Evolutionary conservation across 306 rosid genomes (phyloP).

Genomic region (Cucurbita maxima): DNA sequence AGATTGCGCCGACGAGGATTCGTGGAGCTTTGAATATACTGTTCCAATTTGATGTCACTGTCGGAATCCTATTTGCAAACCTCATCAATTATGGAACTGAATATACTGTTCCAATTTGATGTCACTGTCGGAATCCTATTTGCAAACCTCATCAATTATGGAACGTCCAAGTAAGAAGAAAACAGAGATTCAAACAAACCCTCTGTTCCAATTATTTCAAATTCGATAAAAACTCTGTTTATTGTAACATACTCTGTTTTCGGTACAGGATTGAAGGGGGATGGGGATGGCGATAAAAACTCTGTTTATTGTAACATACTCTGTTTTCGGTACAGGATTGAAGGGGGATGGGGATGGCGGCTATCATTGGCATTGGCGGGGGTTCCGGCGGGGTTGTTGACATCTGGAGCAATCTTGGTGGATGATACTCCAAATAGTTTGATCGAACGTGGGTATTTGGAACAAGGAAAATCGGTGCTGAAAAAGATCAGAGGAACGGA

Average conservation of each 20-base stretch:
- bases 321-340: slow-evolving; percentile 8
- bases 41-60: slow-evolving; percentile 65
- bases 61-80: slow-evolving; percentile 79
- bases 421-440: slow-evolving; percentile 41
- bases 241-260: no score
- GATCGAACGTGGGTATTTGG: slow-evolving; percentile 32
- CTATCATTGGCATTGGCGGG: slow-evolving; percentile 40
- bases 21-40: slow-evolving; percentile 82
- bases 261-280: slow-evolving; percentile 15
- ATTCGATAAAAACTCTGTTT: no score
- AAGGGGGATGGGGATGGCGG: slow-evolving; percentile 63
- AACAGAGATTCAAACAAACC: no score
- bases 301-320: no score
- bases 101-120: slow-evolving; percentile 69
- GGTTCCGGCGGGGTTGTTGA: slow-evolving; percentile 28
- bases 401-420: slow-evolving; percentile 29
- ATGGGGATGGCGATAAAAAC: slow-evolving; percentile 53
- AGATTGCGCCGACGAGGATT: slow-evolving; percentile 85
- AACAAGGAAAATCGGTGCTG: slow-evolving; percentile 29
- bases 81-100: slow-evolving; percentile 78
- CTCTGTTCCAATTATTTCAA: no score
- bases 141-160: slow-evolving; percentile 61
- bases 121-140: slow-evolving; percentile 72
- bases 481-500: slow-evolving; percentile 40
- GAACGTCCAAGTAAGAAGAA: slow-evolving; percentile 42